Percentiles rank a stretch among this genome's conserved stretches.
Conservation (phyloP, 2,329 filamentous ascomycete genomes). For the Ilyonectria mors-panacis region DNA sequence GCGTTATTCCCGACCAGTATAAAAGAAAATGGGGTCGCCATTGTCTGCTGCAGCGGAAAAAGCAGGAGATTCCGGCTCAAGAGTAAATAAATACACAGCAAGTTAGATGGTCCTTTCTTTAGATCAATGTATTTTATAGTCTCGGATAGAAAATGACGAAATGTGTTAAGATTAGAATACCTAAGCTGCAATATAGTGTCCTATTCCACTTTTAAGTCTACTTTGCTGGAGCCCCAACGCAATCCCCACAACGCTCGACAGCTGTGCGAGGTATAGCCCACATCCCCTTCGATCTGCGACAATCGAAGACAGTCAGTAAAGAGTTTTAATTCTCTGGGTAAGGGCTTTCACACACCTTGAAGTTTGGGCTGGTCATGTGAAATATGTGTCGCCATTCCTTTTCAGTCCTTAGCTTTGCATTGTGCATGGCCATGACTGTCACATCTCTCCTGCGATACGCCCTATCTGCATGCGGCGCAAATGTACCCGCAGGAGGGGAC, state of each 20-base stretch:
- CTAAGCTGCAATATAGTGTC: slow-evolving; percentile 20
- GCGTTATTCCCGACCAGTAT: slow-evolving; percentile 77
- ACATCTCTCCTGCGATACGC: slow-evolving; percentile 40
- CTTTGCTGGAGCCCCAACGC: neutral
- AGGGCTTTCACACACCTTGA: slow-evolving; percentile 10
- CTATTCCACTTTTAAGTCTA: neutral
- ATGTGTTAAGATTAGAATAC: slow-evolving; percentile 18
- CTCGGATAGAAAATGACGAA: slow-evolving; percentile 5
- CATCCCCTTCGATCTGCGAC: slow-evolving; percentile 3
- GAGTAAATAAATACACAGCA: slow-evolving; percentile 6
- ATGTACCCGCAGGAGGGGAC: slow-evolving; percentile 31
- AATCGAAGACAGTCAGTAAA: neutral
- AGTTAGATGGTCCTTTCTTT: neutral
- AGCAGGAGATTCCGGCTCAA: slow-evolving; percentile 6
- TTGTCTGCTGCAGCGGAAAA: slow-evolving; percentile 80
- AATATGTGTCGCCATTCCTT: slow-evolving; percentile 35
- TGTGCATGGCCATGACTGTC: slow-evolving; percentile 44
- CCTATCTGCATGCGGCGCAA: slow-evolving; percentile 33
- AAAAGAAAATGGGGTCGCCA: slow-evolving; percentile 89
- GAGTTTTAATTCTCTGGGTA: neutral
- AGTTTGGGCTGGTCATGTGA: slow-evolving; percentile 11
- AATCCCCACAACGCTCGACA: slow-evolving; percentile 38
- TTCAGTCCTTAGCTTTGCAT: slow-evolving; percentile 35
- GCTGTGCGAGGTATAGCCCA: slow-evolving; percentile 34
- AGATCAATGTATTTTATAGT: slow-evolving; percentile 5